Base-by-base conservation (phyloP, 805 yeast genomes). In the Candida wancherniae region DNA sequence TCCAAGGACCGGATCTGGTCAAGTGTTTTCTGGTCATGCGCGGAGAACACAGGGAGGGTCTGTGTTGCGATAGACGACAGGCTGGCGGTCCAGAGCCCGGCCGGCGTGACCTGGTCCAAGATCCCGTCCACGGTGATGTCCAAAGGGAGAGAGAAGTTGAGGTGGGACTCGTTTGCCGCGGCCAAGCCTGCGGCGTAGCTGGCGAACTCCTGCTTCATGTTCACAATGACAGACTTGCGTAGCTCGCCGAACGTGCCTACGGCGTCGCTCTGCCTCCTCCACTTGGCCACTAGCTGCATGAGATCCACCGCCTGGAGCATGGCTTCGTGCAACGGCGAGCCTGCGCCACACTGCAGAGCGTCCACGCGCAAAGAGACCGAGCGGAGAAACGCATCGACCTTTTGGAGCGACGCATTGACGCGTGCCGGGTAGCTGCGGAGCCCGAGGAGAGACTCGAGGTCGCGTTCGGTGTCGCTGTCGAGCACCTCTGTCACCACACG, bases 181-280 rank as follows among this genome's bases (percentile, higher is more conserved):
- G 24, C 19, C 20, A 34, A 14, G 12, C 23, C 33, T 6, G 18
- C 11, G 14, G 27, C 17, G 13, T 38, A 37, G 15, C 28, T 31
- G 2, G 19, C 14, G 13, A 37, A 10, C 33, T 37, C 42, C 9
- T 22, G 22, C 10, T 24, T 20, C 9, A 37, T 31, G 6, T 28
- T 36, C n/a, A 12, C 18, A 13, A 38, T 18, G 8, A 38, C 28
- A 19, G 26, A 23, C 7, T 34, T 33, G 3, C 35, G 30, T 4
- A 40, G 26, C 15, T 40, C 44, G 20, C 27, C 22, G 26, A 34
- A 34, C 3, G 22, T 13, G 5, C 33, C 24, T 12, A 40, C 44
- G 12, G 25, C 26, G 9, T 40, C 40, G 5, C 34, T 21, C 9
- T 25, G 13, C 20, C 16, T 30, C 3, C 17, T 20, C 22, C 31